A percentile compares a stretch with the other conserved stretches of the same genome.
phyloP scores from a whole-genome alignment of 2,329 filamentous ascomycete genomes.

The Emydomyces testavorans region DNA sequence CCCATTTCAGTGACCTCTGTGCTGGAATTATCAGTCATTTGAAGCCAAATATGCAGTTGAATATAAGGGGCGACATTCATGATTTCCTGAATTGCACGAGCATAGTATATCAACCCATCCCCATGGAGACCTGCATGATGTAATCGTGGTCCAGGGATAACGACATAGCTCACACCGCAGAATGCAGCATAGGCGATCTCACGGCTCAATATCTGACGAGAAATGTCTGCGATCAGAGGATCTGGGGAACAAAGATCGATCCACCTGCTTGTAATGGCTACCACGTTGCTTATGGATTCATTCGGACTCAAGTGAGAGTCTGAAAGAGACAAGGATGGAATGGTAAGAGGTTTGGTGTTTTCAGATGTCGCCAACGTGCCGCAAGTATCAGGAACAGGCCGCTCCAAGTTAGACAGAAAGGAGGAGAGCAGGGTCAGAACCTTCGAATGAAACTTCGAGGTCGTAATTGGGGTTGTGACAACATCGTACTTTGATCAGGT shows the following conservation, averaged over 20 bases:
- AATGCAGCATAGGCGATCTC: constrained; percentile 94
- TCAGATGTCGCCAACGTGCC: constrained; percentile 32
- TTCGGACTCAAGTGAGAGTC: constrained; percentile 59
- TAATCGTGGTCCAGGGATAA: constrained; percentile 65
- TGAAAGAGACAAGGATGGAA: constrained; percentile 32
- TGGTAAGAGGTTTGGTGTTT: constrained; percentile 31
- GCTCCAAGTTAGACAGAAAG: constrained; percentile 38
- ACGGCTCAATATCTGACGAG: constrained; percentile 76
- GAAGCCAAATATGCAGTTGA: constrained; percentile 67
- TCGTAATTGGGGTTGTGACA: constrained; percentile 52
- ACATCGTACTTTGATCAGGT: constrained; percentile 48
- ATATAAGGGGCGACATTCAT: constrained; percentile 63
- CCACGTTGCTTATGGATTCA: constrained; percentile 67
- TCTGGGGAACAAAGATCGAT: constrained; percentile 78
- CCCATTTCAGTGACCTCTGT: constrained; percentile 39
- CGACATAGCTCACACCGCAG: constrained; percentile 72
- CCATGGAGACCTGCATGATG: constrained; percentile 44
- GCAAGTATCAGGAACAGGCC: constrained; percentile 25
- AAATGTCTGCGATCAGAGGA: constrained; percentile 72
- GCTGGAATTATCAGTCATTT: constrained; percentile 66
- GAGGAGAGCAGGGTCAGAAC: constrained; percentile 44
- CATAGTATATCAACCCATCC: constrained; percentile 58
- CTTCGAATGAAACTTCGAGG: constrained; percentile 47
- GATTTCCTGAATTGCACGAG: constrained; percentile 70
- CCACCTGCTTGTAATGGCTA: constrained; percentile 79